Evolutionary conservation across 441 rosid genomes (phyloP).

Genomic region (Eutrema salsugineum): DNA sequence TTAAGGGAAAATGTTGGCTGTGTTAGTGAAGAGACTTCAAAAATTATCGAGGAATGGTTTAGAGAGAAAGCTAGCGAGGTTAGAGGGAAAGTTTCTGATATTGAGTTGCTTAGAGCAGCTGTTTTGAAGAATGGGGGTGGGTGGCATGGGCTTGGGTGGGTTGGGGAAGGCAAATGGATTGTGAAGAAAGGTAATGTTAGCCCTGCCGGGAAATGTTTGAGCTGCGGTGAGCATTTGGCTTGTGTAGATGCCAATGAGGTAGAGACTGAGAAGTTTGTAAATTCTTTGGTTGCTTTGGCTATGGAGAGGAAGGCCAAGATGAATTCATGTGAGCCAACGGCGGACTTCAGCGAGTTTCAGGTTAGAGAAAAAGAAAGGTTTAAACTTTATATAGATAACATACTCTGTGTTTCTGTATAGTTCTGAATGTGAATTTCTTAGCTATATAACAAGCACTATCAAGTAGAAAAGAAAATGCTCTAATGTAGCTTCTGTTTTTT

Average conservation of each 20-base stretch:
- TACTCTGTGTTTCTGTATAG: neutral
- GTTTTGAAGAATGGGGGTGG: conserved; percentile 71
- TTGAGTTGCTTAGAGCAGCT: conserved; percentile 34
- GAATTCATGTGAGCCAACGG: conserved; percentile 39
- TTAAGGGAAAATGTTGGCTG: conserved; percentile 58
- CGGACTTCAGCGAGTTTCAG: conserved; percentile 78
- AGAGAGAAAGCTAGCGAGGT: conserved; percentile 35
- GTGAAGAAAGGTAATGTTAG: conserved; percentile 50
- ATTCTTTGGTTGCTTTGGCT: conserved; percentile 66
- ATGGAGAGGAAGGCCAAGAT: conserved; percentile 72
- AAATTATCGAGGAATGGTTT: conserved; percentile 63
- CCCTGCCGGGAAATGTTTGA: conserved; percentile 48
- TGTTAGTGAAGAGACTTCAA: conserved; percentile 52
- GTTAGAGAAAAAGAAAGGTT: conserved; percentile 31
- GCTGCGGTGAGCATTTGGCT: conserved; percentile 53
- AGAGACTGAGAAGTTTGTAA: conserved; percentile 64
- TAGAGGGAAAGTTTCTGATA: conserved; percentile 19
- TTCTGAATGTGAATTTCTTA: neutral
- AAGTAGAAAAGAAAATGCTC: neutral
- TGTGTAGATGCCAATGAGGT: conserved; percentile 61
- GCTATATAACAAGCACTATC: neutral
- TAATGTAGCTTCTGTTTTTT: neutral
- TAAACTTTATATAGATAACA: neutral
- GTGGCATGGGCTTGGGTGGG: conserved; percentile 89
- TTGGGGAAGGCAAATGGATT: conserved; percentile 70